Evolutionary conservation across 2,329 filamentous ascomycete genomes (phyloP), one percentile per base, ranked within the genome.

Genomic region (Trichoderma sp.): DNA sequence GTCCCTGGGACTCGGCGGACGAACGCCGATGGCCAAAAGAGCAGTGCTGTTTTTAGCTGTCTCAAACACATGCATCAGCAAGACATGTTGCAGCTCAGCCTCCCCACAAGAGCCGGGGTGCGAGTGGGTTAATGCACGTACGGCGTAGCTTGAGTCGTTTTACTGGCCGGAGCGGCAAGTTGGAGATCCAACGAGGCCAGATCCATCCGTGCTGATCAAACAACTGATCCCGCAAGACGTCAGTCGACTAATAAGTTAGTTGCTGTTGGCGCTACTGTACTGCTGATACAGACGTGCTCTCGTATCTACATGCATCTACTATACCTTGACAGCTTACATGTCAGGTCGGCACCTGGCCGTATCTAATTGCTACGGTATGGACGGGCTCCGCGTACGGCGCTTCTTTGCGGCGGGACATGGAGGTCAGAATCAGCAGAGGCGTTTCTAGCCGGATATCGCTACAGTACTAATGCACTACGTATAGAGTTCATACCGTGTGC

Each of bases 131-230:
- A 53, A 62, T 69, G 67, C 67, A 69, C 17, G 36, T 50, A 34
- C 36, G 66, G 55, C 30, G 53, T 61, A 43, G 55, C 66, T 59
- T 50, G 26, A 61, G 36, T 43, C 26, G 9, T 62, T 30, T 36
- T 50, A 62, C 57, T 69, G 67, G 57, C 39, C 30, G 39, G 39
- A 17, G 55, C 66, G 28, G 67, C 36, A 32, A 36, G 28, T 20
- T 34, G 30, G 57, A 69, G 67, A 69, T 69, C 67, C 57, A 69
- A 53, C 34, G 67, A 69, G 67, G 57, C 36, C 53, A 69, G 67
- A 69, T 69, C 67, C 67, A 69, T 62, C 57, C 39, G 67, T 50
- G 67, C 67, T 69, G 67, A 69, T 69, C 67, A 69, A 61, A 69
- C 67, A 69, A 47, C 23, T 63, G 61, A 17, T 47, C 20, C 36